Evolutionary conservation across 164 flowering plant genomes (phyloP).

Genomic region (Magnolia officinalis): DNA sequence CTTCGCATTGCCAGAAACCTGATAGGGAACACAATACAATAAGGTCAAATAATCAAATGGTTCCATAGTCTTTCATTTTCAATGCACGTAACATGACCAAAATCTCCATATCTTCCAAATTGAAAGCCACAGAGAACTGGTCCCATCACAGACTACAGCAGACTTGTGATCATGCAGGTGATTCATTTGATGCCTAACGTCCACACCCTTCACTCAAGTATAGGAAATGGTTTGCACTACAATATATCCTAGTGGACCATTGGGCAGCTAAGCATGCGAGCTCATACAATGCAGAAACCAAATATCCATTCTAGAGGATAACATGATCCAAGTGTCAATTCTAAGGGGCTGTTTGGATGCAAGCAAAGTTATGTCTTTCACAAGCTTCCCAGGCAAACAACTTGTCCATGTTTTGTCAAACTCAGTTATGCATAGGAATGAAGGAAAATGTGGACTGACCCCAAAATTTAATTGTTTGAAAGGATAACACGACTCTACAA

Average conservation of each 20-base stretch:
- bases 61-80: too few species aligned
- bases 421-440: too few species aligned
- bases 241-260: background rate
- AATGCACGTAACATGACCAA: background rate
- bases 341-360: background rate
- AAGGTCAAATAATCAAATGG: background rate
- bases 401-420: too few species aligned
- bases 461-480: too few species aligned
- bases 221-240: background rate
- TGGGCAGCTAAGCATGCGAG: background rate
- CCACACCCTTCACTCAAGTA: background rate
- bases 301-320: background rate
- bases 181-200: background rate
- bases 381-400: too few species aligned
- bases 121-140: background rate
- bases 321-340: background rate
- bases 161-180: background rate
- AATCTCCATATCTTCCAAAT: background rate
- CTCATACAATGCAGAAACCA: background rate
- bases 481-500: too few species aligned
- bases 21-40: background rate
- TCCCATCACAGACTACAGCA: background rate
- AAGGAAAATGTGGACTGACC: too few species aligned
- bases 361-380: too few species aligned
- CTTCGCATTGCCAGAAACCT: slow-evolving; percentile 12